Evolutionary conservation across 352 stramenopile genomes (phyloP).

Genomic region (Lagenidium giganteum): DNA sequence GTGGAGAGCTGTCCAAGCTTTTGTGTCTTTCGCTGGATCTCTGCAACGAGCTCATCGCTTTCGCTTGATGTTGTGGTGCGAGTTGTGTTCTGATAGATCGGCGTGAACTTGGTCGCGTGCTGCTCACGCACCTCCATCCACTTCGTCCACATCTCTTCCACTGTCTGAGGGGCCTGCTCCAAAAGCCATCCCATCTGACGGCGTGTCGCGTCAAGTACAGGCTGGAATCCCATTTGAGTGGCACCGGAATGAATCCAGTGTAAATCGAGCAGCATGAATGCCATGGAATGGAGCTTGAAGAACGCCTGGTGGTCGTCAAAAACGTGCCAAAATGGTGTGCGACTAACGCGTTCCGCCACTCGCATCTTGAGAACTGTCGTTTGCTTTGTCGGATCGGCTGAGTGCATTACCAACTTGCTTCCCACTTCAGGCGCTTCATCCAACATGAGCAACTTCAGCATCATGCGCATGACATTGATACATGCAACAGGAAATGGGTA

Average conservation of each 20-base stretch:
- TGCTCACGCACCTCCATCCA: slow-evolving; percentile 80
- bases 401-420: slow-evolving; percentile 71
- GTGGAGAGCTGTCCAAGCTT: too few relatives aligned
- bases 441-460: slow-evolving; percentile 80
- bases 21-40: slow-evolving; percentile 16
- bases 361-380: slow-evolving; percentile 67
- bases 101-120: slow-evolving; percentile 52
- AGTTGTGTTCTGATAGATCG: slow-evolving; percentile 15
- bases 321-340: slow-evolving; percentile 76
- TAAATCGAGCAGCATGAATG: slow-evolving; percentile 81
- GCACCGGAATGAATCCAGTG: slow-evolving; percentile 77
- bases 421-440: slow-evolving; percentile 61
- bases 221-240: slow-evolving; percentile 83
- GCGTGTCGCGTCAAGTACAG: slow-evolving; percentile 68
- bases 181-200: slow-evolving; percentile 80
- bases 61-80: slow-evolving; percentile 4
- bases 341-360: slow-evolving; percentile 72
- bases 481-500: slow-evolving; percentile 80
- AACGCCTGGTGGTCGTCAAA: slow-evolving; percentile 70
- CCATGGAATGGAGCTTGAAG: slow-evolving; percentile 76
- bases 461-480: slow-evolving; percentile 86
- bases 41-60: slow-evolving; percentile 14
- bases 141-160: slow-evolving; percentile 82
- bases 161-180: slow-evolving; percentile 57
- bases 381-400: slow-evolving; percentile 20